A percentile compares a stretch with the other conserved stretches of the same genome.
Evolutionary conservation across 2,329 filamentous ascomycete species (phyloP).

Genomic region (Cercospora sp.): DNA sequence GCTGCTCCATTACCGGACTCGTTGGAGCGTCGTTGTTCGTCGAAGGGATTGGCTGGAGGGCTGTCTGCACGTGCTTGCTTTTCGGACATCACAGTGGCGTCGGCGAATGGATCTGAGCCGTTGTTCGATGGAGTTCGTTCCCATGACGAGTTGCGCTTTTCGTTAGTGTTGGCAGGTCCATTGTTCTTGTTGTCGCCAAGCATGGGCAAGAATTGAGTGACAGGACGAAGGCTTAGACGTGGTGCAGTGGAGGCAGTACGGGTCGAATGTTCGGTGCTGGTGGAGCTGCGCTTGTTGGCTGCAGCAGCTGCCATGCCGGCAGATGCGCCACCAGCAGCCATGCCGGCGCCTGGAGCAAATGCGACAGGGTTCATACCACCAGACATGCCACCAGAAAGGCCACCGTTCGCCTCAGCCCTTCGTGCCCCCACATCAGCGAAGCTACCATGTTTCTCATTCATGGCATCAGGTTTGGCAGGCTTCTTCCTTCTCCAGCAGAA

Average conservation of each 20-base stretch:
- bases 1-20: slow-evolving; percentile 17
- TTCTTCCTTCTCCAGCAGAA: slow-evolving; percentile 74
- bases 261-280: slow-evolving; percentile 39
- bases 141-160: slow-evolving; percentile 41
- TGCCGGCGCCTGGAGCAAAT: neutral
- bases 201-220: slow-evolving; percentile 78
- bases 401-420: slow-evolving; percentile 21
- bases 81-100: slow-evolving; percentile 32
- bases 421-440: slow-evolving; percentile 26
- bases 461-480: slow-evolving; percentile 53
- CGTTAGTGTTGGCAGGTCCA: slow-evolving; percentile 33
- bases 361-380: neutral
- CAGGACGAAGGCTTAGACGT: slow-evolving; percentile 79
- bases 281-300: slow-evolving; percentile 26
- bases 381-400: slow-evolving; percentile 7
- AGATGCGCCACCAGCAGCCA: slow-evolving; percentile 3
- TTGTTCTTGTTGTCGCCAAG: slow-evolving; percentile 50
- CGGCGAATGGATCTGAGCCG: slow-evolving; percentile 42
- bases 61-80: slow-evolving; percentile 31
- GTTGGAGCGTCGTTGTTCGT: slow-evolving; percentile 28
- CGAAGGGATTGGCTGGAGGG: slow-evolving; percentile 35
- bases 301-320: slow-evolving; percentile 15
- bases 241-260: slow-evolving; percentile 62
- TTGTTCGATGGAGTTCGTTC: slow-evolving; percentile 40
- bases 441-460: slow-evolving; percentile 42